Conservation (phyloP, 2,329 filamentous ascomycete genomes). For the Stagonosporopsis rhizophila region DNA sequence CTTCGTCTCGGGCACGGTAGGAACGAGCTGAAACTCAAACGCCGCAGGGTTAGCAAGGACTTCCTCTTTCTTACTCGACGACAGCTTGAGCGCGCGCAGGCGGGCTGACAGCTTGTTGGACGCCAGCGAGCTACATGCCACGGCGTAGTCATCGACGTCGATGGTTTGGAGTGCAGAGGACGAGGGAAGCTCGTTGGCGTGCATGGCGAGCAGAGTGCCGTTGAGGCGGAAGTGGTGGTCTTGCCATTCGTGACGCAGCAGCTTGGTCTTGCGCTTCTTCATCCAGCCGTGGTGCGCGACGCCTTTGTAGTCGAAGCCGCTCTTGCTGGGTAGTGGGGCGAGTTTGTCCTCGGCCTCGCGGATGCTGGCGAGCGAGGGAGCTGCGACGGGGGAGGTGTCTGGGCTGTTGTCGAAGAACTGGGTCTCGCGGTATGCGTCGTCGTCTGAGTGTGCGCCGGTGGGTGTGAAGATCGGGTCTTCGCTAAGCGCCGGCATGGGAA, state of each 20-base stretch:
- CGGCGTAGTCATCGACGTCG: constrained; percentile 87
- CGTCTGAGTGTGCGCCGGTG: constrained; percentile 42
- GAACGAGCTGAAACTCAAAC: constrained; percentile 86
- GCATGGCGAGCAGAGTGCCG: constrained; percentile 68
- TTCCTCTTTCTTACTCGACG: constrained; percentile 59
- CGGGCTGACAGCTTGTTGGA: constrained; percentile 85
- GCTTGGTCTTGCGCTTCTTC: constrained; percentile 89
- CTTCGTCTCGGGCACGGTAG: constrained; percentile 55
- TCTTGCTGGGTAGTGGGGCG: constrained; percentile 44
- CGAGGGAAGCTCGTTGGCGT: constrained; percentile 59
- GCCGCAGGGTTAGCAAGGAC: constrained; percentile 65
- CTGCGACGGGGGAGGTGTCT: constrained; percentile 43
- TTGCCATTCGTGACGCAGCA: constrained; percentile 92
- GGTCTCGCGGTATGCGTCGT: constrained; percentile 43
- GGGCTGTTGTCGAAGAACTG: constrained; percentile 44
- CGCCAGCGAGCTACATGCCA: constrained; percentile 79
- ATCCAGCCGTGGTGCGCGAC: constrained; percentile 83
- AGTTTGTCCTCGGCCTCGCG: constrained; percentile 30
- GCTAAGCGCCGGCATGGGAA: constrained; percentile 73
- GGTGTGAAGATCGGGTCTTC: constrained; percentile 64
- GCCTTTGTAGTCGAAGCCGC: constrained; percentile 53
- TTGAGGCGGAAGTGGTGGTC: constrained; percentile 89
- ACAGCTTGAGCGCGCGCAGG: constrained; percentile 76
- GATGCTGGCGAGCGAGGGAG: constrained; percentile 34
- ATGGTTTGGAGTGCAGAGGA: constrained; percentile 79